phyloP scores from a whole-genome alignment of 2,329 filamentous ascomycete species.

The Hypoxylon sp. region DNA sequence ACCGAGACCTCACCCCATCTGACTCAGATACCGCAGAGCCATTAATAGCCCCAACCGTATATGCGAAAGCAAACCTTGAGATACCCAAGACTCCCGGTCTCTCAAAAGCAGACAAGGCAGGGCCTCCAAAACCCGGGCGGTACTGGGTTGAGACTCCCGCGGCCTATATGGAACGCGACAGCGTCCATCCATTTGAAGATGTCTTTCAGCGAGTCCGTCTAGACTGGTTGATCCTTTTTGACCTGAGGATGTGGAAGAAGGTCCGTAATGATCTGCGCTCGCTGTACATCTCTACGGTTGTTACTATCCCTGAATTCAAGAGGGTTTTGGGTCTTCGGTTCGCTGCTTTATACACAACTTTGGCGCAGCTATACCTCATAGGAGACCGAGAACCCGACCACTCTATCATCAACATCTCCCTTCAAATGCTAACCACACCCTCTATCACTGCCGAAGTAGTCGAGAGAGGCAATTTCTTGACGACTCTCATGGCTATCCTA shows the following conservation, averaged over 20 bases:
- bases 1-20: constrained; percentile 76
- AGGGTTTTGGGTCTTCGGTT: constrained; percentile 93
- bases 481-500: constrained; percentile 93
- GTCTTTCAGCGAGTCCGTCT: constrained; percentile 89
- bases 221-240: constrained; percentile 95
- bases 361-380: constrained; percentile 95
- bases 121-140: constrained; percentile 75
- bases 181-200: constrained; percentile 83
- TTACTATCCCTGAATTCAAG: constrained; percentile 96
- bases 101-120: constrained; percentile 58
- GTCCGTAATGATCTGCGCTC: constrained; percentile 90
- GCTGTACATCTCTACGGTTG: constrained; percentile 95
- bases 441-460: constrained; percentile 97
- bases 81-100: constrained; percentile 86
- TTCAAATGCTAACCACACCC: constrained; percentile 96
- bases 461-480: constrained; percentile 94
- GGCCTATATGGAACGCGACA: constrained; percentile 74
- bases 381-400: constrained; percentile 97
- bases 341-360: constrained; percentile 91
- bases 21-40: constrained; percentile 81
- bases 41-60: constrained; percentile 72
- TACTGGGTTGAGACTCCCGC: constrained; percentile 91
- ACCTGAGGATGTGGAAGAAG: constrained; percentile 96
- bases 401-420: constrained; percentile 96
- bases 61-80: constrained; percentile 75